Percentiles rank a stretch among this genome's conserved stretches.
These are phyloP conservation scores for Geum urbanum DNA, from an alignment of 306 rosid genomes.

Conservation along the genomic window DNA sequence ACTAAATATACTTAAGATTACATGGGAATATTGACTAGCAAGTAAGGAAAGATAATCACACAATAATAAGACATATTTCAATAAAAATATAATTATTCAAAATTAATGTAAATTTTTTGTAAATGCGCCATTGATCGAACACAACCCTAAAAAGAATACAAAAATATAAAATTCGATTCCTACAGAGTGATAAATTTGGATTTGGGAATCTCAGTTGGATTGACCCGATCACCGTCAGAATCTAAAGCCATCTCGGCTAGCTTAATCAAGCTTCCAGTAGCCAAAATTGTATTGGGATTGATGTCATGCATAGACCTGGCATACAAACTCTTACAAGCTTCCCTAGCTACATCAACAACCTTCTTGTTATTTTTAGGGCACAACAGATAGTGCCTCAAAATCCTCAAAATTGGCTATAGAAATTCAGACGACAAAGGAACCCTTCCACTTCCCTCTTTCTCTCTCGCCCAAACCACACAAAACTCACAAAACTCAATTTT, in stretches of 20 bases:
- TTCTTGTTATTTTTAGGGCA: conserved; percentile 24
- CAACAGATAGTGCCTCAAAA: conserved; percentile 61
- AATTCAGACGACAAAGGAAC: conserved; percentile 70
- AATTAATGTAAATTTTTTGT: too few relatives aligned
- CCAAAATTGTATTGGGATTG: conserved; percentile 57
- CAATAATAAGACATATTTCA: too few relatives aligned
- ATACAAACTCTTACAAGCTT: conserved; percentile 52
- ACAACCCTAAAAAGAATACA: too few relatives aligned
- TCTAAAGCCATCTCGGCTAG: conserved; percentile 30
- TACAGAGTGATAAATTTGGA: conserved; percentile 19
- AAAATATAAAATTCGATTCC: neutral
- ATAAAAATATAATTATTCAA: too few relatives aligned
- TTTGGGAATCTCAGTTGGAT: conserved; percentile 28
- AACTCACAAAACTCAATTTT: conserved; percentile 66
- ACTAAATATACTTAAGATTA: too few relatives aligned
- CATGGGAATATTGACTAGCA: too few relatives aligned
- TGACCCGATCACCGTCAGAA: neutral
- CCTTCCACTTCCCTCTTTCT: conserved; percentile 34
- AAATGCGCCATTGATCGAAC: too few relatives aligned
- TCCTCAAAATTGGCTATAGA: conserved; percentile 54
- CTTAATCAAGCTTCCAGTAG: conserved; percentile 53
- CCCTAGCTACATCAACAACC: conserved; percentile 33
- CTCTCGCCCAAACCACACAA: conserved; percentile 59
- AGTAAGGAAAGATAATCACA: too few relatives aligned
- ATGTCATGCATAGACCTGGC: conserved; percentile 65